Conservation (phyloP, 1,284 basidiomycete genomes). For the Psilocybe mexicana region DNA sequence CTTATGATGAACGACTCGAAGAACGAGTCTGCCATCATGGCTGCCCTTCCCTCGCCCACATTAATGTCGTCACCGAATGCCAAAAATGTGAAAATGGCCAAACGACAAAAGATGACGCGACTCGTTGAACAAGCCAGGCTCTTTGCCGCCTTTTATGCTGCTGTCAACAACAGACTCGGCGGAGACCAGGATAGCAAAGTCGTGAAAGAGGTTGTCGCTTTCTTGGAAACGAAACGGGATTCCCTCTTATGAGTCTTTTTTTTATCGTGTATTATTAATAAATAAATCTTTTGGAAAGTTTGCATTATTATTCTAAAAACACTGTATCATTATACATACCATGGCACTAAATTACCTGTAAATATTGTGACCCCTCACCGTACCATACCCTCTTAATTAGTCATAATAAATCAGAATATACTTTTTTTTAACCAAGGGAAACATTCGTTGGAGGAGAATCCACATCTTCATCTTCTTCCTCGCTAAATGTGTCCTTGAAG, state of each 20-base stretch:
- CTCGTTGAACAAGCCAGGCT: constrained; percentile 55
- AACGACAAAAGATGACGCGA: constrained; percentile 39
- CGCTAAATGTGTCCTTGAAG: constrained; percentile 5
- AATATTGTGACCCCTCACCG: not conserved
- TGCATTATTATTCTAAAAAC: constrained; percentile 5
- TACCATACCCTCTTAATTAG: not conserved
- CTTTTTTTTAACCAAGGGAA: constrained; percentile 2
- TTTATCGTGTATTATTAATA: not conserved
- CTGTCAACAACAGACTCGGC: constrained; percentile 29
- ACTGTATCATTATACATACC: constrained; percentile 2
- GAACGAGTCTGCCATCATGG: constrained; percentile 50
- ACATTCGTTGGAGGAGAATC: constrained; percentile 1
- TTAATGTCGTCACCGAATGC: not conserved
- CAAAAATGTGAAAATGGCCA: constrained; percentile 10
- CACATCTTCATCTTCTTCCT: constrained; percentile 7
- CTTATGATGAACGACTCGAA: constrained; percentile 49
- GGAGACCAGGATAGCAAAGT: constrained; percentile 33
- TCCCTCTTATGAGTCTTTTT: not conserved
- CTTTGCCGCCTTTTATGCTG: constrained; percentile 57
- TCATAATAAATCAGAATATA: not conserved
- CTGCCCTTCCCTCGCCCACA: constrained; percentile 34
- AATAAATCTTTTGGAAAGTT: constrained; percentile 1
- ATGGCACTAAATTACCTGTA: constrained; percentile 6
- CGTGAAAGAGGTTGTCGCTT: constrained; percentile 50
- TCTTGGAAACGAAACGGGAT: constrained; percentile 43